A percentile compares a stretch with the other conserved stretches of the same genome.
These are phyloP conservation scores for Endoconidiophora laricicola DNA, from an alignment of 2,329 filamentous ascomycete species.

Conservation along the genomic window DNA sequence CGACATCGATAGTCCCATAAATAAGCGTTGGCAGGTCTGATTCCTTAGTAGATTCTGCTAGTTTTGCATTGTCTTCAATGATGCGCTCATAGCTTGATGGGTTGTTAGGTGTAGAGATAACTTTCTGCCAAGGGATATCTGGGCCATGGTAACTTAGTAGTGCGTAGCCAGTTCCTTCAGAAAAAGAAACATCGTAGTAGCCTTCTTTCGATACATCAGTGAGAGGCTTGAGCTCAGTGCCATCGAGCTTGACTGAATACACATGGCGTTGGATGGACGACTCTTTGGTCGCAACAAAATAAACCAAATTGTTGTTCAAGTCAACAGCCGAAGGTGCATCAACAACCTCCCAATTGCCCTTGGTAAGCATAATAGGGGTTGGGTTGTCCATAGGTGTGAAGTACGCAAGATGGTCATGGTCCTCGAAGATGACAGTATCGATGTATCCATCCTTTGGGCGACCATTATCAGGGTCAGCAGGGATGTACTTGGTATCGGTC, in stretches of 20 bases:
- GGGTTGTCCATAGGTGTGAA: slow-evolving; percentile 76
- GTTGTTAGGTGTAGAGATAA: slow-evolving; percentile 66
- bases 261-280: slow-evolving; percentile 80
- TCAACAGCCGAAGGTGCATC: slow-evolving; percentile 73
- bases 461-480: slow-evolving; percentile 61
- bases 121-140: slow-evolving; percentile 75
- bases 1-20: slow-evolving; percentile 72
- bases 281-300: slow-evolving; percentile 77
- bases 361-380: slow-evolving; percentile 70
- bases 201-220: slow-evolving; percentile 58
- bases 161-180: slow-evolving; percentile 61
- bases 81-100: slow-evolving; percentile 45
- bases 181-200: slow-evolving; percentile 75
- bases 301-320: slow-evolving; percentile 69
- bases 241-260: slow-evolving; percentile 76
- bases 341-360: slow-evolving; percentile 84
- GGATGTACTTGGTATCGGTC: slow-evolving; percentile 70
- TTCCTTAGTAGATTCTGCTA: slow-evolving; percentile 52
- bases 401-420: slow-evolving; percentile 83
- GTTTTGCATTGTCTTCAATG: slow-evolving; percentile 60
- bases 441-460: slow-evolving; percentile 78
- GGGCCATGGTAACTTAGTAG: slow-evolving; percentile 77
- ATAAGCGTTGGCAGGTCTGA: slow-evolving; percentile 70
- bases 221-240: slow-evolving; percentile 53
- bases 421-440: slow-evolving; percentile 72